A percentile compares a stretch with the other conserved stretches of the same genome.
Conservation (phyloP, 495 filamentous ascomycete genomes). For the Lepidopterella palustris region DNA sequence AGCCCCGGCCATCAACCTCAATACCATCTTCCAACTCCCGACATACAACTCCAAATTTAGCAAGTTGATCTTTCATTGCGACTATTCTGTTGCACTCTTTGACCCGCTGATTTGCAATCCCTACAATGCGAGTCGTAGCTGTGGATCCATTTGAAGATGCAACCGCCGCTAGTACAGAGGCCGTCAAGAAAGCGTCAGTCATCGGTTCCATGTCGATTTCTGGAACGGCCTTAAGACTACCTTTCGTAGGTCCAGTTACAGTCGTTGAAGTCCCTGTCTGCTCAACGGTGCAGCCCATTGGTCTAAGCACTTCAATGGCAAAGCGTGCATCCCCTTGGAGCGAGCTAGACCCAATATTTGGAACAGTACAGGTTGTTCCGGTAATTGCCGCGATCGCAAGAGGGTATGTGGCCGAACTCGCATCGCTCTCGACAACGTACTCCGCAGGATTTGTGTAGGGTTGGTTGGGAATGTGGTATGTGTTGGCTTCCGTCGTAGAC, state of each 20-base stretch:
- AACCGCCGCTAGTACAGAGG: constrained; percentile 86
- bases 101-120: constrained; percentile 97
- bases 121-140: constrained; percentile 71
- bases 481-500: constrained; percentile 70
- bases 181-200: constrained; percentile 97
- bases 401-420: constrained; percentile 95
- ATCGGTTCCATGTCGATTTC: constrained; percentile 98
- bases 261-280: constrained; percentile 85
- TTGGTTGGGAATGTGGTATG: constrained; percentile 88
- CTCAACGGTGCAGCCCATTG: constrained; percentile 89
- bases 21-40: constrained; percentile 90
- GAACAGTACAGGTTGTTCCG: constrained; percentile 88
- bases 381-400: constrained; percentile 92
- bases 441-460: constrained; percentile 76
- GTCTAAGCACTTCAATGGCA: constrained; percentile 79
- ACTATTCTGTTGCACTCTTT: constrained; percentile 97
- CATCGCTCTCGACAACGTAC: constrained; percentile 94
- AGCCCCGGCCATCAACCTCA: constrained; percentile 36
- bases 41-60: constrained; percentile 89
- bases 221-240: constrained; percentile 60
- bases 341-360: constrained; percentile 87
- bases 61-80: constrained; percentile 93
- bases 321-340: constrained; percentile 96
- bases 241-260: constrained; percentile 76
- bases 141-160: constrained; percentile 52